These are phyloP conservation scores for Trichoderma arundinaceum DNA, from an alignment of 2,329 filamentous ascomycete genomes.

Conservation along the genomic window DNA sequence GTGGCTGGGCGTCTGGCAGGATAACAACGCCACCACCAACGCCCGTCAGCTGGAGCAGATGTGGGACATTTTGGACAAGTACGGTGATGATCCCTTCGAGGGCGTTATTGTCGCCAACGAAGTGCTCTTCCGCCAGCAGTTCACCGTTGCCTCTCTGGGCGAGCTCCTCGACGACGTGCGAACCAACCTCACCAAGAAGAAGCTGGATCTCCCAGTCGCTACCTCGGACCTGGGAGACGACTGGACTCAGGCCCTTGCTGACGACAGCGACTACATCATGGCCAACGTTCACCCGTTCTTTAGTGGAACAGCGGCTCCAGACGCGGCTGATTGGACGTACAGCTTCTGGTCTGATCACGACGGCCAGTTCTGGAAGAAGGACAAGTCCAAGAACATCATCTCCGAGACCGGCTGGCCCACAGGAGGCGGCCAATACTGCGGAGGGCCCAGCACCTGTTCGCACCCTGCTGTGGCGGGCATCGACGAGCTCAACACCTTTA, in stretches of 20 bases:
- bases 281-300: constrained; percentile 98
- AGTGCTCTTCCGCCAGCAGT: constrained; percentile 76
- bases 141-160: constrained; percentile 68
- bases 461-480: constrained; percentile 78
- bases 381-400: constrained; percentile 74
- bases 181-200: constrained; percentile 70
- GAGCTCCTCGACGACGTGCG: constrained; percentile 70
- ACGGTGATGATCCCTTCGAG: constrained; percentile 73
- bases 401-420: constrained; percentile 92
- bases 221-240: constrained; percentile 89
- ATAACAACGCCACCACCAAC: constrained; percentile 82
- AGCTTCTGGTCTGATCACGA: constrained; percentile 79
- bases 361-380: constrained; percentile 65
- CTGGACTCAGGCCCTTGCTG: constrained; percentile 74
- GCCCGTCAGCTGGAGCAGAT: constrained; percentile 80
- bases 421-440: constrained; percentile 79
- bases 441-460: constrained; percentile 61
- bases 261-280: constrained; percentile 85
- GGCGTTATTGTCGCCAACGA: constrained; percentile 84
- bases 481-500: constrained; percentile 81
- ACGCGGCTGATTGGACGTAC: constrained; percentile 81
- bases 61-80: constrained; percentile 78
- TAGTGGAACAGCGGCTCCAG: constrained; percentile 70
- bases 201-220: constrained; percentile 75
- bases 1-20: constrained; percentile 95